A percentile compares a stretch with the other conserved stretches of the same genome.
Evolutionary conservation across 2,329 filamentous ascomycete species (phyloP).

Genomic region (Stachybotrys elegans): DNA sequence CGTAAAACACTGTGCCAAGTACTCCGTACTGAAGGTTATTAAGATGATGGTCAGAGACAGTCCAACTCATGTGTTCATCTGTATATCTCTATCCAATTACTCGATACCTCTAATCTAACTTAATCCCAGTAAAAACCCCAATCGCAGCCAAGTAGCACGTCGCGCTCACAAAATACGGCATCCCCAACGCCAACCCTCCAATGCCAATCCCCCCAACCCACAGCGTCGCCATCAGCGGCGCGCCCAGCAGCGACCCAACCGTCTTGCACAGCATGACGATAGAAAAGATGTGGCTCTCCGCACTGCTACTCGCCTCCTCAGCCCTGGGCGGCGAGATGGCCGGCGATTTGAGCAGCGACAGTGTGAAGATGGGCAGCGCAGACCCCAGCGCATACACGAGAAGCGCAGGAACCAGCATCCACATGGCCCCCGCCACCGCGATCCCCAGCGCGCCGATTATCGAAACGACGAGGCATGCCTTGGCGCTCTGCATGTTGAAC

Average conservation of each 20-base stretch:
- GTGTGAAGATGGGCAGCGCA: conserved; percentile 43
- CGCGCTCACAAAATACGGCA: conserved; percentile 19
- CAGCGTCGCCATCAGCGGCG: conserved; percentile 39
- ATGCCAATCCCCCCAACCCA: conserved; percentile 41
- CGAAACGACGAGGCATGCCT: conserved; percentile 14
- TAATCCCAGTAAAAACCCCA: conserved; percentile 8
- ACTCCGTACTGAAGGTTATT: too few species aligned
- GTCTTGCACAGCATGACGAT: conserved; percentile 48
- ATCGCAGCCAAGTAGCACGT: conserved; percentile 16
- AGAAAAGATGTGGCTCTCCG: conserved; percentile 39
- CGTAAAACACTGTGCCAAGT: too few species aligned
- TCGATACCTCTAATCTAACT: background rate
- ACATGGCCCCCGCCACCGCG: conserved; percentile 30
- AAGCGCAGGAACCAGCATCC: conserved; percentile 36
- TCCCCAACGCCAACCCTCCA: conserved; percentile 20
- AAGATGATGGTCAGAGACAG: too few species aligned
- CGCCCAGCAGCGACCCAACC: conserved; percentile 40
- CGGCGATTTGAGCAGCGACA: conserved; percentile 41
- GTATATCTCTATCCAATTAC: too few species aligned
- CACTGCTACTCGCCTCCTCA: conserved; percentile 12
- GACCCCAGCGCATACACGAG: conserved; percentile 43
- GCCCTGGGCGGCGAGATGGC: conserved; percentile 20
- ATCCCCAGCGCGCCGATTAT: conserved; percentile 37
- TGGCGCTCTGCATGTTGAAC: conserved; percentile 13
- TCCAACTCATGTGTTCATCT: too few species aligned